Evolutionary conservation across 2,329 filamentous ascomycete genomes (phyloP).

Genomic region (Cordyceps javanica): DNA sequence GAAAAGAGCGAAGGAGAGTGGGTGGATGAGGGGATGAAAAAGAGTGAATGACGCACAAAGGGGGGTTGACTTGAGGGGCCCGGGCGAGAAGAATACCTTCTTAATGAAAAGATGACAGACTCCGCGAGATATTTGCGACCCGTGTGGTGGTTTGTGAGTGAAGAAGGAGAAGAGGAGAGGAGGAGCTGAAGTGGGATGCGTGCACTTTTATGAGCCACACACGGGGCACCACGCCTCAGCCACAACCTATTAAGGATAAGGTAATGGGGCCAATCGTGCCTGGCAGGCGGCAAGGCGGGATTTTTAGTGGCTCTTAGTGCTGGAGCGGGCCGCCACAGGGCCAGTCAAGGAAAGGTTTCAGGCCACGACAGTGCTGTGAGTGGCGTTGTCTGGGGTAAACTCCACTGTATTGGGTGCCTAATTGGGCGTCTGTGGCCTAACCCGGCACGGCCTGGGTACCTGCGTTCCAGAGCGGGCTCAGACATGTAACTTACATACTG

Average conservation of each 20-base stretch:
- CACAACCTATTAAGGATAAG: not conserved
- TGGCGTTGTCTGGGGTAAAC: conserved; percentile 1
- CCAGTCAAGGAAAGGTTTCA: not conserved
- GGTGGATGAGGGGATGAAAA: conserved; percentile 21
- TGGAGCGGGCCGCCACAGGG: not conserved
- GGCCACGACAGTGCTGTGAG: not conserved
- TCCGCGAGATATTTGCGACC: conserved; percentile 51
- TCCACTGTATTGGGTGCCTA: not conserved
- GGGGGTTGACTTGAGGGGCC: conserved; percentile 41
- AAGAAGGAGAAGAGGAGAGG: conserved; percentile 36
- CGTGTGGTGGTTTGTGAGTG: conserved; percentile 49
- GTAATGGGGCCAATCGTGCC: not conserved
- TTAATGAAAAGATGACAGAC: conserved; percentile 43
- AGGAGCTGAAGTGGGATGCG: conserved; percentile 27
- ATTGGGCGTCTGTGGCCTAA: not conserved
- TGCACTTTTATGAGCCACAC: conserved; percentile 26
- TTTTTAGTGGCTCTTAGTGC: not conserved
- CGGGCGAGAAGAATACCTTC: conserved; percentile 45
- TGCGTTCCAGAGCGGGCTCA: not conserved
- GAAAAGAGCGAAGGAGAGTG: conserved; percentile 41
- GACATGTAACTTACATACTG: too few relatives aligned
- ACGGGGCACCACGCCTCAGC: not conserved
- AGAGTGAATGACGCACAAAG: conserved; percentile 36
- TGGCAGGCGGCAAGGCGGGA: too few relatives aligned
- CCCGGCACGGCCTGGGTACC: not conserved